A percentile compares a stretch with the other conserved stretches of the same genome.
phyloP scores from a whole-genome alignment of 2,329 filamentous ascomycete species.

The Rhinocladiella mackenziei region DNA sequence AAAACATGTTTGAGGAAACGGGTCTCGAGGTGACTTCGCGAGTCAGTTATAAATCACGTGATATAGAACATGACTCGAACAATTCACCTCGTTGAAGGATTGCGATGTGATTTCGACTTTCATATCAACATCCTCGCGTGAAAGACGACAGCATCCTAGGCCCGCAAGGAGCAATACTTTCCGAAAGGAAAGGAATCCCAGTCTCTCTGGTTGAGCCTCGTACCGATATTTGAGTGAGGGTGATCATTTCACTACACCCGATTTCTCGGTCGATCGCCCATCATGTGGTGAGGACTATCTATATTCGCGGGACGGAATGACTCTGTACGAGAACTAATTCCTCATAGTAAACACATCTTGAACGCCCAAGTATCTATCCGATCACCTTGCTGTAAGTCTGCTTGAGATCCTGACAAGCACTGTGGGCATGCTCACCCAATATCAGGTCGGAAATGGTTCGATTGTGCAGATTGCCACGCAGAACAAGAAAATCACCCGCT shows the following conservation, averaged over 20 bases:
- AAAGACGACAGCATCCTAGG: too few relatives aligned
- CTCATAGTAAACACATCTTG: slow-evolving; percentile 86
- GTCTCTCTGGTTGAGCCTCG: too few relatives aligned
- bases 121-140: too few relatives aligned
- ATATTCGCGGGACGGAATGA: not conserved
- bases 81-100: not conserved
- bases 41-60: not conserved
- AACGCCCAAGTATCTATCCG: slow-evolving; percentile 97
- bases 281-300: not conserved
- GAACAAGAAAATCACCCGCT: slow-evolving; percentile 77
- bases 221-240: too few relatives aligned
- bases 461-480: slow-evolving; percentile 90
- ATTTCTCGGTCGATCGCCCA: not conserved
- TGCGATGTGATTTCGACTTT: too few relatives aligned
- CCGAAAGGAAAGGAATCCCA: too few relatives aligned
- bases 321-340: not conserved
- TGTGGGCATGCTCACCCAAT: not conserved
- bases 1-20: too few relatives aligned
- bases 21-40: too few relatives aligned
- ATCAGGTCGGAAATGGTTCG: slow-evolving; percentile 92
- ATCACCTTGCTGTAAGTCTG: slow-evolving; percentile 81
- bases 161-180: too few relatives aligned
- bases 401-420: not conserved
- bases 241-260: too few relatives aligned
- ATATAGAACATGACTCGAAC: not conserved